Evolutionary conservation across 495 filamentous ascomycete genomes (phyloP), one percentile per base, ranked within the genome.

Genomic region (Peziza echinospora): DNA sequence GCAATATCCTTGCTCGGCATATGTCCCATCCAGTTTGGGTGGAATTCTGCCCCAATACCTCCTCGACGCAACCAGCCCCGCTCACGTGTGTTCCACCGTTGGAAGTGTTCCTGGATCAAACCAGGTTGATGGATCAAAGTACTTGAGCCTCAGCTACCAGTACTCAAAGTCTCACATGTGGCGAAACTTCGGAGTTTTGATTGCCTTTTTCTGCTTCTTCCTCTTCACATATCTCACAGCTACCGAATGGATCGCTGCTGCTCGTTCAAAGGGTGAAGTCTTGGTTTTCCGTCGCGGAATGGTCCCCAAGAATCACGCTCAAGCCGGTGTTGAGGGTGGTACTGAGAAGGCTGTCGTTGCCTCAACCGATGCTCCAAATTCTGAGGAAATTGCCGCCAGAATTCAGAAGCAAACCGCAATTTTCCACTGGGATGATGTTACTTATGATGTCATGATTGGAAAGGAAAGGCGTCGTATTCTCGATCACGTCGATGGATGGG

Each of bases 241-340:
- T 5, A 80, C 79, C 21, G 86, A 94, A 59, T 69, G 74, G 26
- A 77, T 92, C 40, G 70, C 79, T 0, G 73, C 76, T 21, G 76
- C 80, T 62, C 77, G 78, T 51, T 87, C 80, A 16, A 92, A 85
- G 63, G 85, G 83, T 28, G 86, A 94, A 57, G 78, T 94, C 21
- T 64, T 93, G 5, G 69, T 94, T 24, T 94, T 92, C 67, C 78
- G 77, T 23, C 74, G 80, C 25, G 79, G 81, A 13, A 69, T 84
- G 55, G 75, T 76, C 34, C 75, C 77, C 21, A 74, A 76, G 30
- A 61, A 67, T n/a, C 63, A 66, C 43, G 60, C 60, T 7, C 57
- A 60, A 22, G 49, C 47, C 34, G 69, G 71, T 49, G 67, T 67
- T 25, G 63, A 62, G 43, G 55, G 53, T 21, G 47, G 55, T n/a